These are phyloP conservation scores for Rugonectria rugulosa DNA, from an alignment of 2,329 filamentous ascomycete species.

Conservation along the genomic window DNA sequence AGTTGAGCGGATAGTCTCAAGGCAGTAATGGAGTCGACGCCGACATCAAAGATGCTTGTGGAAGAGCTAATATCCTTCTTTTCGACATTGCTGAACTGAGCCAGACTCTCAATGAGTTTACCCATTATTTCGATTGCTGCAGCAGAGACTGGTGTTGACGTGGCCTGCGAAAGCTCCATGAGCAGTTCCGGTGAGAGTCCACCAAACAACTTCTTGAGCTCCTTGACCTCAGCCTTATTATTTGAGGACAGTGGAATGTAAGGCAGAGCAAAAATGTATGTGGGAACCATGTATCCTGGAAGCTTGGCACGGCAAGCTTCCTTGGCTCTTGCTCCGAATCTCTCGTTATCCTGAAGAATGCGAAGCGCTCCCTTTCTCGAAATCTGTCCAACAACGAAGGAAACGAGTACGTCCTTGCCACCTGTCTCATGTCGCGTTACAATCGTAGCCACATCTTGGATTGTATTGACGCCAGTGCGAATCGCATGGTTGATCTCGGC, in stretches of 20 bases:
- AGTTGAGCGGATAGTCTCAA: conserved; percentile 73
- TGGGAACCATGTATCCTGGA: conserved; percentile 90
- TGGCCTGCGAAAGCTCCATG: conserved; percentile 58
- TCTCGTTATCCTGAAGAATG: conserved; percentile 41
- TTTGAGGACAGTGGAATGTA: conserved; percentile 83
- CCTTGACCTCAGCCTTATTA: conserved; percentile 85
- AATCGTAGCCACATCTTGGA: conserved; percentile 78
- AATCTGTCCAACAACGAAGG: conserved; percentile 64
- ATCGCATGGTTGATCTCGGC: conserved; percentile 91
- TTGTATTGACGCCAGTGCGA: conserved; percentile 60
- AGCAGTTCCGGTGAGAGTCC: conserved; percentile 67
- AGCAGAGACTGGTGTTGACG: conserved; percentile 35
- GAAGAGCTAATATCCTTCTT: conserved; percentile 54
- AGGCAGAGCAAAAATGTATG: conserved; percentile 76
- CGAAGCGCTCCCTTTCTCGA: conserved; percentile 21
- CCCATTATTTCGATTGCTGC: conserved; percentile 49
- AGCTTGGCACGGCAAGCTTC: conserved; percentile 73
- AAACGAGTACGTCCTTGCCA: conserved; percentile 82
- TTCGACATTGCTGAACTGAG: conserved; percentile 57
- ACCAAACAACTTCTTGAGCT: conserved; percentile 71
- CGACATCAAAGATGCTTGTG: conserved; percentile 83
- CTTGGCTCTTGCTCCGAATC: conserved; percentile 56
- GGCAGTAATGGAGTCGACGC: conserved; percentile 86
- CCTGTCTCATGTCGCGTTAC: conserved; percentile 74
- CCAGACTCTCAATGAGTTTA: conserved; percentile 62